These are phyloP conservation scores for Mucor saturninus DNA, from an alignment of 371 early-diverging fungal species.

Conservation along the genomic window DNA sequence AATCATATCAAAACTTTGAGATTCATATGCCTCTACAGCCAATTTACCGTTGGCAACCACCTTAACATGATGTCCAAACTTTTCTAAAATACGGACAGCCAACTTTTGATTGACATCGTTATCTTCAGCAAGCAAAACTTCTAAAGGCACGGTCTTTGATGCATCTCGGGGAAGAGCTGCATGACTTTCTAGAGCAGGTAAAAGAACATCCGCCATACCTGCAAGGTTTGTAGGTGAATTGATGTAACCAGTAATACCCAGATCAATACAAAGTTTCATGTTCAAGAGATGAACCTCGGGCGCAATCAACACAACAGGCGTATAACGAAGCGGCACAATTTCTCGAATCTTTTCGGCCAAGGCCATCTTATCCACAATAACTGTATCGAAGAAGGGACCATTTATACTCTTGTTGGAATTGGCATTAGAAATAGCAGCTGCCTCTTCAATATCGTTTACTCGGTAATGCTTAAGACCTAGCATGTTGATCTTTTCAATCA, in stretches of 20 bases:
- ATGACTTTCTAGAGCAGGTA: constrained; percentile 73
- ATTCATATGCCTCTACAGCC: constrained; percentile 74
- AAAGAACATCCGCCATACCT: constrained; percentile 67
- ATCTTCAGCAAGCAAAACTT: constrained; percentile 82
- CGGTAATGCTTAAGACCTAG: constrained; percentile 50
- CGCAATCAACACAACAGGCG: constrained; percentile 68
- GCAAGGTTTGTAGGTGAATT: constrained; percentile 62
- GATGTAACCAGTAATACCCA: constrained; percentile 68
- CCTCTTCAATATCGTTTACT: constrained; percentile 51
- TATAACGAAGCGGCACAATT: constrained; percentile 57
- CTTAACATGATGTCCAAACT: constrained; percentile 73
- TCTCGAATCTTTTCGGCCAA: constrained; percentile 62
- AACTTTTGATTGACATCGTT: constrained; percentile 85
- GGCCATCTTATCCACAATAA: constrained; percentile 62
- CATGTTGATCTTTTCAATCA: constrained; percentile 37
- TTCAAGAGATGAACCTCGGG: constrained; percentile 48
- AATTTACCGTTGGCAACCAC: constrained; percentile 77
- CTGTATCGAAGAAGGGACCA: constrained; percentile 56
- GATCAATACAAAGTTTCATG: constrained; percentile 68
- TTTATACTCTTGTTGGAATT: constrained; percentile 27
- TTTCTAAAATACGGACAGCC: constrained; percentile 75
- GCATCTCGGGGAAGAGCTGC: constrained; percentile 64
- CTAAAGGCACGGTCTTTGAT: constrained; percentile 56
- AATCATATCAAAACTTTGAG: constrained; percentile 66
- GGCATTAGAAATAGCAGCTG: constrained; percentile 44